phyloP scores from a whole-genome alignment of 73 alveolate genomes.

The Stentor roeselii region DNA sequence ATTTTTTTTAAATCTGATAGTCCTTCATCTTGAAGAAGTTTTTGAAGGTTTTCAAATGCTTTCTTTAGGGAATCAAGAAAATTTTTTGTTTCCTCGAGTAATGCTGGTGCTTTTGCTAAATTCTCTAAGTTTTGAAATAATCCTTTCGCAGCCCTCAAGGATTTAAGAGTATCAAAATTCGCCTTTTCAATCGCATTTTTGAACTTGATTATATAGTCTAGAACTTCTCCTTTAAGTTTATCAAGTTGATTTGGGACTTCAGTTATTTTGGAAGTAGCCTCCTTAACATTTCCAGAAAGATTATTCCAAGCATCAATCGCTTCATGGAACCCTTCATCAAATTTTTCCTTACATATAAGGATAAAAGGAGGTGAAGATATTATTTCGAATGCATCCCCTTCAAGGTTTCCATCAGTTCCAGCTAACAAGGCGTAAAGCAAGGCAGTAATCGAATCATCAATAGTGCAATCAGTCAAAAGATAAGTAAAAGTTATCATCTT shows the following conservation, averaged over 20 bases:
- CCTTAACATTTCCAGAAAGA: not conserved
- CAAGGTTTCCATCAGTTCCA: slow-evolving; percentile 5
- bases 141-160: not conserved
- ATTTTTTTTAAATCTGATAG: not conserved
- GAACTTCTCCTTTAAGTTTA: not conserved
- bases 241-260: not conserved
- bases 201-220: not conserved
- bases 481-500: not conserved
- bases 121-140: too few relatives aligned
- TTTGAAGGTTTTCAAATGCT: not conserved
- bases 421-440: not conserved
- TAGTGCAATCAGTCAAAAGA: not conserved
- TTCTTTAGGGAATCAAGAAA: not conserved
- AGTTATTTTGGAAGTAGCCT: not conserved
- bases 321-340: not conserved
- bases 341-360: not conserved
- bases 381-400: not conserved
- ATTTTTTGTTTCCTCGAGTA: not conserved
- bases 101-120: not conserved
- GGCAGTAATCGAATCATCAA: not conserved
- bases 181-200: not conserved
- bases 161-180: not conserved
- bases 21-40: not conserved
- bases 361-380: not conserved
- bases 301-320: not conserved